phyloP scores from a whole-genome alignment of 768 basidiomycete genomes.

The Podaxis sp. region DNA sequence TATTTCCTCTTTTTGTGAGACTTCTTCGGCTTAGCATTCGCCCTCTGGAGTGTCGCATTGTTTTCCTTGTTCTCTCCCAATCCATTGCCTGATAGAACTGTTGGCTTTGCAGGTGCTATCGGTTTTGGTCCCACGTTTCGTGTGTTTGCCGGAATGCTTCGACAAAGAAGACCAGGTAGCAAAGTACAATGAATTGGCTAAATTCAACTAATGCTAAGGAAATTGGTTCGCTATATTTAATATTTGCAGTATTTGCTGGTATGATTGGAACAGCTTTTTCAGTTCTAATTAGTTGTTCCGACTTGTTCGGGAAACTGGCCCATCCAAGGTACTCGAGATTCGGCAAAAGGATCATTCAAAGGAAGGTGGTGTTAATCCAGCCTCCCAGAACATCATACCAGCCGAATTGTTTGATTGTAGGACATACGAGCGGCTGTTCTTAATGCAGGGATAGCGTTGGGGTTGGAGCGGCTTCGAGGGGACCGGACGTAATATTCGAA shows the following conservation, averaged over 20 bases:
- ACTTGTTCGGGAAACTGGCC: not conserved
- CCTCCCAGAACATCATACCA: not conserved
- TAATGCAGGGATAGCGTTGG: not conserved
- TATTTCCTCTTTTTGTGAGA: slow-evolving; percentile 5
- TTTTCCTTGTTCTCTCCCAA: not conserved
- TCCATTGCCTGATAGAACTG: not conserved
- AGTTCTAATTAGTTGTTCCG: too few species aligned
- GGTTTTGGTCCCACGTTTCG: not conserved
- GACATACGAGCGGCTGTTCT: not conserved
- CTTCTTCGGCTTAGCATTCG: not conserved
- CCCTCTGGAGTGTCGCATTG: not conserved
- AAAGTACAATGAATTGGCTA: too few species aligned
- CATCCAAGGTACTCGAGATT: not conserved
- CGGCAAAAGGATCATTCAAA: not conserved
- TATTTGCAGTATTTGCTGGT: too few species aligned
- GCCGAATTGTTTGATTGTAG: not conserved
- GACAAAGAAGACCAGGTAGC: not conserved
- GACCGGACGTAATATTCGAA: not conserved
- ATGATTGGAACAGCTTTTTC: too few species aligned
- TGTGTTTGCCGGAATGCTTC: not conserved
- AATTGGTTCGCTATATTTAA: too few species aligned
- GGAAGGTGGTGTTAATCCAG: not conserved
- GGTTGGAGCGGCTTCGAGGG: not conserved
- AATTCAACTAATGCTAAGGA: too few species aligned
- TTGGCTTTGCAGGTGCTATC: not conserved